A percentile compares a stretch with the other conserved stretches of the same genome.
phyloP scores from a whole-genome alignment of 2,329 filamentous ascomycete genomes.

The Cytospora piceae region DNA sequence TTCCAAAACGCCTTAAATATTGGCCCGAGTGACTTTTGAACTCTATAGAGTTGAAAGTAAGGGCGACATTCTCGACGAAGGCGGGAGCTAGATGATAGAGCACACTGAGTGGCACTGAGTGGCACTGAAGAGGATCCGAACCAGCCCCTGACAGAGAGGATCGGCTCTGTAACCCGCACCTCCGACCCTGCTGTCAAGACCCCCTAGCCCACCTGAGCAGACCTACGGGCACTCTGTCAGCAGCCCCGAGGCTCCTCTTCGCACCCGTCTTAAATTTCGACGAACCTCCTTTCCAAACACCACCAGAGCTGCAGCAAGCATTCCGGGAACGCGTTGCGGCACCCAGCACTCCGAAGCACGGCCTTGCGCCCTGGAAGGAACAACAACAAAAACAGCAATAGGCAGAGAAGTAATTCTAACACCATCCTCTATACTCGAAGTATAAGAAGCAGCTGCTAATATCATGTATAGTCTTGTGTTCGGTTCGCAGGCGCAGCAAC shows the following conservation, averaged over 20 bases:
- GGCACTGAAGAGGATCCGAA: slow-evolving; percentile 21
- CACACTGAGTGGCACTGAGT: slow-evolving; percentile 16
- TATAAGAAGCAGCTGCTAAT: slow-evolving; percentile 16
- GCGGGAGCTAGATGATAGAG: slow-evolving; percentile 3
- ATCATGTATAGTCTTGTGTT: slow-evolving; percentile 9
- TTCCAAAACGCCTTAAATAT: background rate
- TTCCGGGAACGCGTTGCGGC: slow-evolving; percentile 25
- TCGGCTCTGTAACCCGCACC: slow-evolving; percentile 24
- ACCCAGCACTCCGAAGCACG: slow-evolving; percentile 19
- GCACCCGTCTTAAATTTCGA: slow-evolving; percentile 21
- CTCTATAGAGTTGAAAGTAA: background rate
- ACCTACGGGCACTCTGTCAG: slow-evolving; percentile 20
- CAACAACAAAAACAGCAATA: background rate
- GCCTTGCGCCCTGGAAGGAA: slow-evolving; percentile 17
- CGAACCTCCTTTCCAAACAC: slow-evolving; percentile 25
- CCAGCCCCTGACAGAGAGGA: slow-evolving; percentile 22
- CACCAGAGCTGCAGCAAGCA: slow-evolving; percentile 21
- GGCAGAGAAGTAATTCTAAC: slow-evolving; percentile 3
- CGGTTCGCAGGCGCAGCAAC: slow-evolving; percentile 12
- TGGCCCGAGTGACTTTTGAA: background rate
- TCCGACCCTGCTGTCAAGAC: slow-evolving; percentile 21
- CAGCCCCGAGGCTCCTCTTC: slow-evolving; percentile 20
- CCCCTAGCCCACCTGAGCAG: slow-evolving; percentile 7
- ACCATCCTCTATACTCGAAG: too few species aligned
- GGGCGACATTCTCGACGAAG: background rate